Base-by-base conservation (phyloP, 2,329 filamentous ascomycete genomes). In the Elsinoe fawcettii region DNA sequence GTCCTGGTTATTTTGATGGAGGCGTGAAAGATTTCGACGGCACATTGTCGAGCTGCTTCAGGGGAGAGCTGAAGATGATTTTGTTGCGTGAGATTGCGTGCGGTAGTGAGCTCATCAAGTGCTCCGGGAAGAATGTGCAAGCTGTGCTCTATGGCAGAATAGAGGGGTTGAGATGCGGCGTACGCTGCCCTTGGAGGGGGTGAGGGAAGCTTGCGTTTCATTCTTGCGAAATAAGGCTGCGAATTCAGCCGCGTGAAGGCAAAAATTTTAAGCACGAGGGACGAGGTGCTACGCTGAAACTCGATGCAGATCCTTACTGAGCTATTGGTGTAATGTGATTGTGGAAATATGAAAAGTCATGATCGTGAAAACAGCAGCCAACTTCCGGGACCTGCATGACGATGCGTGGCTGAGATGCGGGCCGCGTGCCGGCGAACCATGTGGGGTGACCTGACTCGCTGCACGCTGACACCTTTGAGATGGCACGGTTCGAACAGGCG, bases 161-260 rank as follows among this genome's bases (percentile, higher is more conserved):
- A 59, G 8, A 56, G 57, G 14, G 51, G 57, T 41, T 47, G 36
- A 9, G 57, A 59, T 14, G 39, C 18, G 25, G 34, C 23, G 27
- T 58, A 58, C 3, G 56, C 56, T 27, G 56, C 47, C 14, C 56
- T 27, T 22, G 49, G 32, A 11, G 23, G 56, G 37, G 23, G 51
- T 23, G 36, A 37, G 30, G 27, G 27, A 23, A 56, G 49, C 44
- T 55, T 59, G 39, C 57, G 51, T 41, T 59, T 59, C 36, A 56
- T 55, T 22, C 25, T 20, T 37, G 34, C 9, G 27, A 5, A 9
- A n/a, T n/a, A n/a, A n/a, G n/a, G n/a, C n/a, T n/a, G n/a, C n/a
- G n/a, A n/a, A n/a, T n/a, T n/a, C n/a, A n/a, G n/a, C n/a, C n/a
- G n/a, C n/a, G n/a, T n/a, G n/a, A n/a, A n/a, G n/a, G n/a, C n/a